These are phyloP conservation scores for Vaccinium corymbosum DNA, from an alignment of 148 eudicot species.

Conservation along the genomic window DNA sequence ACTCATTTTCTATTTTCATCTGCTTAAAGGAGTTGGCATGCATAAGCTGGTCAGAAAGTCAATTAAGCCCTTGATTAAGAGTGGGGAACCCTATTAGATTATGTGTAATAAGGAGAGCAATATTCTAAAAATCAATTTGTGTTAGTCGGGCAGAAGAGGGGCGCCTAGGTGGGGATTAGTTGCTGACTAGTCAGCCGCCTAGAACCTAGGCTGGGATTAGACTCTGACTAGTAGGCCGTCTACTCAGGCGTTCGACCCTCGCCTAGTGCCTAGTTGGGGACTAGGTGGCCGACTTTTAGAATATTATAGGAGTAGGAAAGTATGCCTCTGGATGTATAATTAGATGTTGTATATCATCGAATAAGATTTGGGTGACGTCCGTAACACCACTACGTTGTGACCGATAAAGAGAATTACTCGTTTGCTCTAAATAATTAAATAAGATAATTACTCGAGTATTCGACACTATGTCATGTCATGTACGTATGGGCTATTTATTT, in stretches of 20 bases:
- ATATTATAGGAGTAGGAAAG: too few relatives aligned
- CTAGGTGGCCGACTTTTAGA: too few relatives aligned
- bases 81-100: background rate
- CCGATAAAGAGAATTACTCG: background rate
- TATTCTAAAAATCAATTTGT: too few relatives aligned
- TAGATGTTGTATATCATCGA: background rate
- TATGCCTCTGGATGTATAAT: background rate
- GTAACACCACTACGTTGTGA: background rate
- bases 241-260: too few relatives aligned
- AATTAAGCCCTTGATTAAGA: slow-evolving; percentile 2
- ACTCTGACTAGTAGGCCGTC: too few relatives aligned
- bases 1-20: background rate
- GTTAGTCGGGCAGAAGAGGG: too few relatives aligned
- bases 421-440: too few relatives aligned
- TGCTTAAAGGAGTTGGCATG: background rate
- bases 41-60: background rate
- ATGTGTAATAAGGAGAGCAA: background rate
- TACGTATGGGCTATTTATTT: background rate
- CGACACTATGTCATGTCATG: background rate
- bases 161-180: too few relatives aligned
- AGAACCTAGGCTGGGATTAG: too few relatives aligned
- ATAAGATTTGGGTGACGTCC: background rate
- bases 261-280: too few relatives aligned
- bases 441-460: background rate
- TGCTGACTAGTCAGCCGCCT: too few relatives aligned